phyloP scores from a whole-genome alignment of 495 filamentous ascomycete genomes.

The Penicillium roqueforti region DNA sequence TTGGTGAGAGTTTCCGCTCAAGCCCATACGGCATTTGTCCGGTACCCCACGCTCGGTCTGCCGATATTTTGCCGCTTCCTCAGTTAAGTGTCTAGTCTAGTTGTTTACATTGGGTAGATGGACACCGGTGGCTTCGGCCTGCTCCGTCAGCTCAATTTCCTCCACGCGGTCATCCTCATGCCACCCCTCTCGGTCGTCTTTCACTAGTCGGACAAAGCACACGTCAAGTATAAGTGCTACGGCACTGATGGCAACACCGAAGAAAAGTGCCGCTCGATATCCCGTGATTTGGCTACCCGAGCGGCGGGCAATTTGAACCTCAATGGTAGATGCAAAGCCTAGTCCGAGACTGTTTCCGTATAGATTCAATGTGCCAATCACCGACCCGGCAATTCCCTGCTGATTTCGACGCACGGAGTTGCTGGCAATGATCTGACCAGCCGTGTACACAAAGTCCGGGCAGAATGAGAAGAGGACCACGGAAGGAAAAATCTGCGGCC shows the following conservation, averaged over 20 bases:
- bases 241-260: constrained; percentile 41
- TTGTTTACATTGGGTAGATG: neutral
- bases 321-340: constrained; percentile 50
- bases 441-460: constrained; percentile 50
- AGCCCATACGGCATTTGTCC: neutral
- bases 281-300: constrained; percentile 24
- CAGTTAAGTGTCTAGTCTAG: neutral
- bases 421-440: constrained; percentile 52
- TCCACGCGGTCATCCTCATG: constrained; percentile 21
- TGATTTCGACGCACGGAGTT: constrained; percentile 46
- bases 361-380: constrained; percentile 44
- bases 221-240: constrained; percentile 39
- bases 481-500: constrained; percentile 49
- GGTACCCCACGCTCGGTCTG: constrained; percentile 2
- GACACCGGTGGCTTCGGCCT: constrained; percentile 18
- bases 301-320: constrained; percentile 26
- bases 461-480: constrained; percentile 42
- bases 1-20: neutral
- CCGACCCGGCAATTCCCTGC: constrained; percentile 47
- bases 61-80: constrained; percentile 1
- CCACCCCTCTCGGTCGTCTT: constrained; percentile 44
- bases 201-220: constrained; percentile 35
- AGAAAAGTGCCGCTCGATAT: constrained; percentile 41
- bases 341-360: constrained; percentile 48
- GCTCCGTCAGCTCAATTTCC: constrained; percentile 17